Base-by-base conservation (phyloP, 306 rosid species). In the Rosa persica region DNA sequence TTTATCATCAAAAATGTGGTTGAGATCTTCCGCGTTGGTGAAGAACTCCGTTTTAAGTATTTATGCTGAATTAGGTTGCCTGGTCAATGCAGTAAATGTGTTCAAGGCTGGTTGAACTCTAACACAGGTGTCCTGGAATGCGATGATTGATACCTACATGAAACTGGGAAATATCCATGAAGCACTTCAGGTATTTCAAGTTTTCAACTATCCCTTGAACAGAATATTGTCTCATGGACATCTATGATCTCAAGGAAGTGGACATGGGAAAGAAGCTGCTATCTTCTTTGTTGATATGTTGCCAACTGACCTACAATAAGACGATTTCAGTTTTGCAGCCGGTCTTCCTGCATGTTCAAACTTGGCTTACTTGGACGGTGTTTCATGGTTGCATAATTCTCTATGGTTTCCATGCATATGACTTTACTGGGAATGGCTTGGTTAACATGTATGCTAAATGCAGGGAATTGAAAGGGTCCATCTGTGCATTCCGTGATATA, bases 361-460 rank as follows among this genome's bases (percentile, higher is more conserved):
- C 89, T 84, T 89, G 74, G 92, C 94, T 67, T 83, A 25, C 79
- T 88, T 48, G 89, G 65, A 62, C 82, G 83, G 86, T 88, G 93
- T 79, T 93, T 65, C 97, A 93, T 79, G 83, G 77, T 54, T 73
- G 83, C 78, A 47, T 88, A 40, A 70, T 89, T 55, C 89, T 55
- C 23, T 55, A 22, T 23, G 93, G 94, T 71, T 85, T 86, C 62
- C 85, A 82, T 74, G 78, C 79, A 23, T 61, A 84, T 54, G 73
- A 78, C 8, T 91, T 81, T 81, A 88, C 89, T 25, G 95, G 88
- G 48, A 91, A 93, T 73, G 84, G 94, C 51, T 83, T 93, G 77
- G 86, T 91, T 74, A 93, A 88, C 83, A 91, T 89, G 98, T 93
- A 89, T 77, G 94, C 94, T 65, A 88, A 88, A 76, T 88, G 94